Conservation (phyloP, 768 basidiomycete genomes). For the Sutorius australiensis region DNA sequence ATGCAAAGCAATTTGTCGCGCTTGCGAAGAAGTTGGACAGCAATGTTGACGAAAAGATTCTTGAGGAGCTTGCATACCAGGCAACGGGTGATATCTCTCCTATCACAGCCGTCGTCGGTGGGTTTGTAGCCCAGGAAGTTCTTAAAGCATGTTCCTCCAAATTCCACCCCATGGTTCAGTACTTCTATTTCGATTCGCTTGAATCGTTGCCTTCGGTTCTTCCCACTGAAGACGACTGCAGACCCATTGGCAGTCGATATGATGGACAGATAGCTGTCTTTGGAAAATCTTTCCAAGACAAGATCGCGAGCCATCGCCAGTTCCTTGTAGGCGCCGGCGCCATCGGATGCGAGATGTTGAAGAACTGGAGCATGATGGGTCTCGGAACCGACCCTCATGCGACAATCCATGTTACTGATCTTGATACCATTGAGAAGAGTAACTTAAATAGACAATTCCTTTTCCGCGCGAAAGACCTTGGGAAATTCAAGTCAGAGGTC, state of each 20-base stretch:
- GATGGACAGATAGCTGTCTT: constrained; percentile 97
- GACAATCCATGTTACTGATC: constrained; percentile 87
- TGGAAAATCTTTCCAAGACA: constrained; percentile 88
- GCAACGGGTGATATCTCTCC: constrained; percentile 89
- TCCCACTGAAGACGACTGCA: constrained; percentile 80
- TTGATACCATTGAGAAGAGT: constrained; percentile 99
- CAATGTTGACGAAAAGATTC: constrained; percentile 75
- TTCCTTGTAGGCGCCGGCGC: constrained; percentile 99
- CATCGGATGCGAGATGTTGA: constrained; percentile 99
- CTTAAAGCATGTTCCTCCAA: constrained; percentile 97
- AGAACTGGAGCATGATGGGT: constrained; percentile 99
- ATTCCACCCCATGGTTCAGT: constrained; percentile 94
- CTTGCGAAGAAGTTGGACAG: constrained; percentile 75
- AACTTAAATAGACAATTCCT: constrained; percentile 98
- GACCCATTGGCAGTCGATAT: constrained; percentile 79
- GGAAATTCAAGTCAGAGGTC: constrained; percentile 95
- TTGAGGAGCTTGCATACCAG: constrained; percentile 87
- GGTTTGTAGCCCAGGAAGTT: constrained; percentile 97
- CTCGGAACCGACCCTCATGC: constrained; percentile 77
- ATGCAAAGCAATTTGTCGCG: constrained; percentile 67
- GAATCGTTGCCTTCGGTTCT: constrained; percentile 80
- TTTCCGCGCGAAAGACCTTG: constrained; percentile 93
- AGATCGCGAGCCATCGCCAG: constrained; percentile 83
- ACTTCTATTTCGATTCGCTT: constrained; percentile 95
- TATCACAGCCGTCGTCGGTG: constrained; percentile 89